A percentile compares a stretch with the other conserved stretches of the same genome.
phyloP scores from a whole-genome alignment of 768 basidiomycete species.

The Tephrocybe sp. region DNA sequence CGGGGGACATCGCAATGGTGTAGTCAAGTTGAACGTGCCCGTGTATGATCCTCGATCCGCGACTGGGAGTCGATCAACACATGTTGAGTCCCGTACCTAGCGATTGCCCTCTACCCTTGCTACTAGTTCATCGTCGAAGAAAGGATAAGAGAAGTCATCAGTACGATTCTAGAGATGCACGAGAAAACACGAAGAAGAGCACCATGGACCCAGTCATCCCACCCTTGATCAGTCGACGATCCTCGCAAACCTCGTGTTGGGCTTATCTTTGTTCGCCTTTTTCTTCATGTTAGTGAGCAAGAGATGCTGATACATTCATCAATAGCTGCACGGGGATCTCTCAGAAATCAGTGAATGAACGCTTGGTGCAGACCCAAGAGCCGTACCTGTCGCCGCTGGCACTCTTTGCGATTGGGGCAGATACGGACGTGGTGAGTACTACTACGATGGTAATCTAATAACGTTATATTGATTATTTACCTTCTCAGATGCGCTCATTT shows the following conservation, averaged over 20 bases:
- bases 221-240: slow-evolving; percentile 79
- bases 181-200: no score
- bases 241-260: slow-evolving; percentile 56
- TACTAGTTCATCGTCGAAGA: no score
- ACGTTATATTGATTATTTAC: neutral
- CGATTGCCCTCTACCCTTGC: no score
- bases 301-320: neutral
- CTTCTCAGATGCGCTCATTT: slow-evolving; percentile 76
- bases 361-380: slow-evolving; percentile 76
- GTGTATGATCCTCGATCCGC: no score
- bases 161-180: no score
- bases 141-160: no score
- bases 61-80: no score
- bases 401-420: slow-evolving; percentile 75
- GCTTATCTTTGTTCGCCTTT: slow-evolving; percentile 59
- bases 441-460: neutral
- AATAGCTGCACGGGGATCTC: slow-evolving; percentile 61
- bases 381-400: slow-evolving; percentile 76
- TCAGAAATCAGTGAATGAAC: slow-evolving; percentile 80
- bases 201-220: slow-evolving; percentile 53
- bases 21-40: no score
- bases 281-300: neutral
- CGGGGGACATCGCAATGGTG: no score
- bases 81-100: no score
- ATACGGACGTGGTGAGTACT: slow-evolving; percentile 73